phyloP scores from a whole-genome alignment of 108 stramenopile genomes.

The Nannochloropsis gaditana region DNA sequence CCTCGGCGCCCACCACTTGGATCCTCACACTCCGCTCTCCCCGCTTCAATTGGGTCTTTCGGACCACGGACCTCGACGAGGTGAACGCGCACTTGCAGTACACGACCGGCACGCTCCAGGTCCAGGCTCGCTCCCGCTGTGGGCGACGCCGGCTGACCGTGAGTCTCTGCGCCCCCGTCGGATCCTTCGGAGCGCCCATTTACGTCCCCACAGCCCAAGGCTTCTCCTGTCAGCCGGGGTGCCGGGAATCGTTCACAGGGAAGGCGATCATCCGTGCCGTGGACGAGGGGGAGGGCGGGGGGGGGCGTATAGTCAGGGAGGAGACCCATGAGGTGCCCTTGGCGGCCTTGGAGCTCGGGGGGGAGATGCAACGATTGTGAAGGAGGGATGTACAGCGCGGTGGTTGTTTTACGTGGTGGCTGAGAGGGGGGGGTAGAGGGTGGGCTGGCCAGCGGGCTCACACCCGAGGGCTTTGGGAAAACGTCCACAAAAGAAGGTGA shows the following conservation, averaged over 20 bases:
- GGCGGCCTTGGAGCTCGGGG: conserved; percentile 1
- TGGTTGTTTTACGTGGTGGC: no score
- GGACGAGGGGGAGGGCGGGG: not conserved
- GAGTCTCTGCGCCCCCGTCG: not conserved
- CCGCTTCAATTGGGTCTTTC: not conserved
- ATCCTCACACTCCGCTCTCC: not conserved
- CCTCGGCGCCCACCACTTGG: not conserved
- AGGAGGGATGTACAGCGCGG: not conserved
- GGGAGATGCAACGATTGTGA: not conserved
- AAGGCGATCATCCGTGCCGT: not conserved
- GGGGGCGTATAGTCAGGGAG: not conserved
- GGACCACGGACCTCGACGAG: not conserved
- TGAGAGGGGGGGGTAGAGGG: no score
- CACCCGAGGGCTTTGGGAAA: no score
- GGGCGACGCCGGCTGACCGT: not conserved
- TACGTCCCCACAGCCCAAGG: not conserved
- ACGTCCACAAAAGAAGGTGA: no score
- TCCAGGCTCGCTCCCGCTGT: not conserved
- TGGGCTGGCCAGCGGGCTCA: no score
- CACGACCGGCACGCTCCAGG: not conserved
- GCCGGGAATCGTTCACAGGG: not conserved
- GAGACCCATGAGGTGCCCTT: not conserved
- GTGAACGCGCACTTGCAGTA: not conserved
- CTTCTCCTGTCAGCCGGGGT: not conserved
- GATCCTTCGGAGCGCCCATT: not conserved